These are phyloP conservation scores for Rickenella mellea DNA, from an alignment of 768 basidiomycete species.

Conservation along the genomic window DNA sequence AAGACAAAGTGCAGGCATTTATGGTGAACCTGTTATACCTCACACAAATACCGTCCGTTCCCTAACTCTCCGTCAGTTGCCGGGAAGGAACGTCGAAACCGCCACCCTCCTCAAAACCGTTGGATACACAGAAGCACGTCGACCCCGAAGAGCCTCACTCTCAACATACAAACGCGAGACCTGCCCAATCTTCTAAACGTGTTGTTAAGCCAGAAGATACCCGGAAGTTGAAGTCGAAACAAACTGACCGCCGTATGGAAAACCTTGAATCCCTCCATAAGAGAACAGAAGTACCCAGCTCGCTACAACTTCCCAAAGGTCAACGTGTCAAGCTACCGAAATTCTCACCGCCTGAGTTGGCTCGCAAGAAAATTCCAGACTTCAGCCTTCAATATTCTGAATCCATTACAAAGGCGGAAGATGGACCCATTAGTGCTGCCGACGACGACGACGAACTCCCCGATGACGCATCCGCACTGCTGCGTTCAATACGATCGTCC, in stretches of 20 bases:
- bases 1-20: constrained; percentile 67
- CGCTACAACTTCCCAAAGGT: constrained; percentile 26
- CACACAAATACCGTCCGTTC: neutral
- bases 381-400: constrained; percentile 43
- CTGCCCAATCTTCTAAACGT: too few species aligned
- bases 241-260: constrained; percentile 21
- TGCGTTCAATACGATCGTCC: constrained; percentile 18
- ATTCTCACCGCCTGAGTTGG: too few species aligned
- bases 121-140: too few species aligned
- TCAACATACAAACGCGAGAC: too few species aligned
- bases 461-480: constrained; percentile 17
- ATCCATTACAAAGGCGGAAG: constrained; percentile 19
- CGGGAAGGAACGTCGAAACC: constrained; percentile 57
- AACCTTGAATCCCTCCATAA: constrained; percentile 35
- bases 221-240: constrained; percentile 6
- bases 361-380: constrained; percentile 27
- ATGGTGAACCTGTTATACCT: constrained; percentile 38
- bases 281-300: constrained; percentile 29
- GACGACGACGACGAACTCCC: constrained; percentile 37
- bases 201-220: too few species aligned
- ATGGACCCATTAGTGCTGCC: constrained; percentile 13
- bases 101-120: constrained; percentile 28
- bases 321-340: constrained; percentile 34
- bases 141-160: too few species aligned
- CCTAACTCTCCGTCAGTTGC: constrained; percentile 38